Base-by-base conservation (phyloP, 2,329 filamentous ascomycete genomes). In the Hymenoscyphus occultus region DNA sequence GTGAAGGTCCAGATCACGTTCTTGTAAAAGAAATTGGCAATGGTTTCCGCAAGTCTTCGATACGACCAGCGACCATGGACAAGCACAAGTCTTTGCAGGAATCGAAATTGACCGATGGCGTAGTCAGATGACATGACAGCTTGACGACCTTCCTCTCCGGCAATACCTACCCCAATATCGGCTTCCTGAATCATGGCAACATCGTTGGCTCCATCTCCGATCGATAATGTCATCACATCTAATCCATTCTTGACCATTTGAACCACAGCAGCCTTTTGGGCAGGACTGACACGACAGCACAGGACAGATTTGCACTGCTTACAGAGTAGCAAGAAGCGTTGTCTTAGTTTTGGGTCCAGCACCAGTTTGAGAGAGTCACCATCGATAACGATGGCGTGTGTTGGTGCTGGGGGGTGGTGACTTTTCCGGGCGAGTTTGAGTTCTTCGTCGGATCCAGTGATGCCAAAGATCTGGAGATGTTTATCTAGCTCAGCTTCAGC, bases 11-110 rank as follows among this genome's bases (percentile, higher is more conserved):
- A 99, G 61, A 98, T 90, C 78, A 99, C 90, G 81, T 98, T 99
- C 90, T 99, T 99, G 86, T 98, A 99, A 83, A 99, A 99, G 84
- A 99, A 99, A 78, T 99, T 99, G 77, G 93, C 92, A 74, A 96
- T 97, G 58, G 90, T 91, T 80, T 99, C 95, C 39, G 90, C 92
- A 76, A 99, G 81, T 72, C 95, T 88, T 62, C 94, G 87, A 80
- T 99, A 99, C n/a, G 93, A 97, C 92, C 93, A 97, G 65, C 93
- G 87, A 65, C 93, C 93, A 75, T 97, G 93, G 4, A 97, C 93
- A 22, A 97, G 84, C 39, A 97, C 85, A 67, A 97, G 82, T 63
- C 93, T 84, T 72, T 93, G 89, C 61, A 97, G 82, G 80, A 91
- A 97, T 51, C 92, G 86, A 81, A 97, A 97, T 77, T 97, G 93